These are phyloP conservation scores for Aechmea fasciata DNA, from an alignment of 176 grass and related monocot genomes.

Conservation along the genomic window DNA sequence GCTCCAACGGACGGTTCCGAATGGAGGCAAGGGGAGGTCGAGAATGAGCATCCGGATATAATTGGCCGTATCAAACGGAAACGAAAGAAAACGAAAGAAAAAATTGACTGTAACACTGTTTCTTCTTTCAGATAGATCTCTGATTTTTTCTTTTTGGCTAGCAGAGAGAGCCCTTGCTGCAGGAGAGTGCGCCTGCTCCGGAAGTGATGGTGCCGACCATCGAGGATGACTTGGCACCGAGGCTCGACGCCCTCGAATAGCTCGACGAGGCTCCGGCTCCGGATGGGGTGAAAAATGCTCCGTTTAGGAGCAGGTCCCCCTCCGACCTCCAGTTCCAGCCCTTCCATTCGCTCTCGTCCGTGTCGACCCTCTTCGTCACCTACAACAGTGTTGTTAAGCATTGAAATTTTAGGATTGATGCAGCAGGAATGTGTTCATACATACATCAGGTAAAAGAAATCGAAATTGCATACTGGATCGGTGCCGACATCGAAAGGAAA, in stretches of 20 bases:
- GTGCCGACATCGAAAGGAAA: not conserved
- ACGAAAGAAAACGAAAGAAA: not conserved
- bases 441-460: too few species aligned
- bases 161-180: conserved; percentile 2
- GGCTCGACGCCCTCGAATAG: conserved; percentile 19
- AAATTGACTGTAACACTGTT: not conserved
- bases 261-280: conserved; percentile 13
- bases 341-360: not conserved
- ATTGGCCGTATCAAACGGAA: too few species aligned
- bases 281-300: conserved; percentile 18
- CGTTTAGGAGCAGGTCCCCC: conserved; percentile 16
- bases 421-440: too few species aligned
- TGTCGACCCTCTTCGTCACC: conserved; percentile 20
- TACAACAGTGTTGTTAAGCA: not conserved
- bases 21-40: conserved; percentile 14
- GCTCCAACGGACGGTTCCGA: not conserved
- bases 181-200: conserved; percentile 3
- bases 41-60: not conserved
- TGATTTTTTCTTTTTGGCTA: not conserved
- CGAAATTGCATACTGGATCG: too few species aligned
- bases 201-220: conserved; percentile 15
- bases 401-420: not conserved
- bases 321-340: conserved; percentile 21
- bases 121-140: not conserved
- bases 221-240: conserved; percentile 19